Evolutionary conservation across 257 asterid genomes (phyloP), one percentile per base, ranked within the genome.

Genomic region (Nicotiana noctiflora): DNA sequence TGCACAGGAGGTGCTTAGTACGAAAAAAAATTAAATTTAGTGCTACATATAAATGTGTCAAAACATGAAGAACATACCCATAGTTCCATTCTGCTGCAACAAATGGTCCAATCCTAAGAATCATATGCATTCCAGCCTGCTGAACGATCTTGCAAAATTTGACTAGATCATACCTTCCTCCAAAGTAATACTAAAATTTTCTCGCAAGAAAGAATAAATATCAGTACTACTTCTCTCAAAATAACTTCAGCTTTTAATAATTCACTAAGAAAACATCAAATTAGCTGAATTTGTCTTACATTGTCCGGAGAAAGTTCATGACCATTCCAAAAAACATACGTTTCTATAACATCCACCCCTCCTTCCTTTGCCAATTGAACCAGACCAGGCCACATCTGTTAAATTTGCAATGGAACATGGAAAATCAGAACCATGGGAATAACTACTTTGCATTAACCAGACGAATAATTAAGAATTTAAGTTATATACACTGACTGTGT

Each of bases 11-110:
- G 2, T 21, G 37, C 77, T 40, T 4, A 59, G 21, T 74, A 25
- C 40, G 6, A 49, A 72, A 49, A 37, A 23, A 55, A 70, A 21
- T 15, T 19, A 59, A 23, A 49, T 74, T 12, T 14, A 49, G 21
- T 44, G 60, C 8, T 46, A 5, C 9, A 72, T 17, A 72, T 46
- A 46, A 49, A 74, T 49, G 40, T 23, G 4, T 14, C 17, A 23
- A 74, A 59, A 19, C 31, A 59, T 59, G 15, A 59, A 11, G 11
- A 49, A 37, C 89, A 18, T 84, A 93, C 98, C 98, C 98, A 77
- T 84, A 95, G 84, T 95, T 92, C 98, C 98, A 95, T 76, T 95
- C 98, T 14, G 98, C 98, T 0, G 98, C 98, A 23, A 93, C 92
- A 84, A 93, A 92, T 8, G 98, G 98, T 37, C 98, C 98, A 56